Base-by-base conservation (phyloP, 768 basidiomycete genomes). In the Cubamyces sp. region DNA sequence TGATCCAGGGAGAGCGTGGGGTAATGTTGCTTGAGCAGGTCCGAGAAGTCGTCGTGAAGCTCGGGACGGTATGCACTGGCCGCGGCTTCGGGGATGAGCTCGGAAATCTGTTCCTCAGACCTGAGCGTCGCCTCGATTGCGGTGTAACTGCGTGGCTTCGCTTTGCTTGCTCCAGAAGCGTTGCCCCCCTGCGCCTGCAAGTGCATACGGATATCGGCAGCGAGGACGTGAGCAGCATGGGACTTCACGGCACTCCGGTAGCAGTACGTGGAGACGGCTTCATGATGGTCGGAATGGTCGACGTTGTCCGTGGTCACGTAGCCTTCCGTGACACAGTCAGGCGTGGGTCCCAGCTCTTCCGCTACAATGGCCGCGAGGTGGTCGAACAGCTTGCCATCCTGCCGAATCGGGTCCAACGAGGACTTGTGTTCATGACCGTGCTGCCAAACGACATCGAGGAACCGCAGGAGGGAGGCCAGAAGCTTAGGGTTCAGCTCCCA, bases 401-500 rank as follows among this genome's bases (percentile, higher is more conserved):
- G 74, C 18, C 88, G 84, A 7, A 88, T 73, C 6, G 77, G 66
- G 8, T 86, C 82, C 42, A 95, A 78, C 1, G 83, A 75, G 0
- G 76, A 65, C 57, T 83, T 86, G 71, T 94, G 89, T 69, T 95
- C 88, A 64, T 87, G 77, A 28, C 86, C 86, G 68, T 92, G 89
- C 71, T 90, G 83, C 93, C 92, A 91, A 18, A 91, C 85, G 25
- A 86, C 79, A 63, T 87, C 84, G 67, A 94, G 74, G 77, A 96
- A 96, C 5, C 84, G 80, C 50, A 96, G 75, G 19, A 92, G 82
- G 12, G 87, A 85, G 0, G 88, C 82, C 14, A 97, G 80, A 9
- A 95, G 76, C 19, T 87, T 82, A 0, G 94, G 92, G 62, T 92
- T 91, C 28, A 82, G 73, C 45, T 90, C 85, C 89, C 92, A 93